Evolutionary conservation across 208 protist species (phyloP).

Genomic region (Leishmania braziliensis): DNA sequence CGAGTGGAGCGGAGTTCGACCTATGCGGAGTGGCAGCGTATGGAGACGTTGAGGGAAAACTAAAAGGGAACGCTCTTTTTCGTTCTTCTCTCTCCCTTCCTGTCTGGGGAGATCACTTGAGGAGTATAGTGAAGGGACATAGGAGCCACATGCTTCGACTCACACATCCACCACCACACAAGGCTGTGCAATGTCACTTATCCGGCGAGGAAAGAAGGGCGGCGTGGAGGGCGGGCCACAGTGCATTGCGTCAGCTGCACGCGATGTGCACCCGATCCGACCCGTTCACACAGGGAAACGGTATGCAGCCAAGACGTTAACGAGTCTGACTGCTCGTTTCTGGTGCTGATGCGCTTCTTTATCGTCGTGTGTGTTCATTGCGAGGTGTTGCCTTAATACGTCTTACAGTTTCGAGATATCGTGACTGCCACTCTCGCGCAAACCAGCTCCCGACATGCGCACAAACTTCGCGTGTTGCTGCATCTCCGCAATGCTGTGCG

Average conservation of each 20-base stretch:
- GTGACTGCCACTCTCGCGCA: conserved; percentile 88
- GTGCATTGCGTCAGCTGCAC: not conserved
- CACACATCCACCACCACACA: not conserved
- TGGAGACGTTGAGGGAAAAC: not conserved
- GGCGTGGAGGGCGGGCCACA: not conserved
- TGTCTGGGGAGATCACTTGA: no score
- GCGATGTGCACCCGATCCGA: not conserved
- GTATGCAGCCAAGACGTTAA: not conserved
- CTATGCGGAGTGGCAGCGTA: not conserved
- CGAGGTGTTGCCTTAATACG: not conserved
- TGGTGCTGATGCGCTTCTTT: not conserved
- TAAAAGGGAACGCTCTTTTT: no score
- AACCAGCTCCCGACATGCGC: conserved; percentile 79
- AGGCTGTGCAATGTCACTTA: not conserved
- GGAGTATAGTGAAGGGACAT: no score
- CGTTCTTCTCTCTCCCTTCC: no score
- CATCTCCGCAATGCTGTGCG: conserved; percentile 78
- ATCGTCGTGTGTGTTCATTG: conserved; percentile 8
- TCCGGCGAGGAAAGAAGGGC: not conserved
- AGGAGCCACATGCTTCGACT: no score
- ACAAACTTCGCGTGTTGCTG: conserved; percentile 80
- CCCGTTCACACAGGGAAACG: not conserved
- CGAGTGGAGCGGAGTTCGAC: not conserved
- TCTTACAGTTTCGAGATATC: conserved; percentile 89
- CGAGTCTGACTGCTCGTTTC: not conserved